Conservation (phyloP, 2,329 filamentous ascomycete species). For the Chaetoscypha palmicola region DNA sequence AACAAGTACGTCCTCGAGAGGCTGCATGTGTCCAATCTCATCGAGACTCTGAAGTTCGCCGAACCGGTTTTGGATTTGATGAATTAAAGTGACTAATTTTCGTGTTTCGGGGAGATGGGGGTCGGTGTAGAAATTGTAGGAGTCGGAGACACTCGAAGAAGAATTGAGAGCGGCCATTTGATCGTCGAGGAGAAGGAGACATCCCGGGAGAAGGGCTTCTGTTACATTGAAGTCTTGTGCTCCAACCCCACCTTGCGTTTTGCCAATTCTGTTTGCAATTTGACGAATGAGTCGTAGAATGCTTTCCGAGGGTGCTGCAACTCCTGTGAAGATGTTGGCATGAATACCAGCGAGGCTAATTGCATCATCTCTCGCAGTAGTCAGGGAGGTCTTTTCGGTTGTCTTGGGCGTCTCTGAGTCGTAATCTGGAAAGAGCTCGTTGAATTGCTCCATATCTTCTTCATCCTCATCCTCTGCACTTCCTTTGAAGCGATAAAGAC, state of each 20-base stretch:
- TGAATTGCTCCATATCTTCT: conserved; percentile 65
- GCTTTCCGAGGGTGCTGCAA: conserved; percentile 17
- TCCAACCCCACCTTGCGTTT: conserved; percentile 9
- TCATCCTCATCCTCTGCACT: conserved; percentile 70
- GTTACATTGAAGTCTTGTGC: conserved; percentile 34
- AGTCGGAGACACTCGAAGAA: conserved; percentile 32
- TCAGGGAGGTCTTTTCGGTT: conserved; percentile 12
- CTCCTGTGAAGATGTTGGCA: conserved; percentile 33
- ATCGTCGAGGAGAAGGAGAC: conserved; percentile 59
- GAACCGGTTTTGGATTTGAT: conserved; percentile 66
- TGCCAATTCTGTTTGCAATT: conserved; percentile 24
- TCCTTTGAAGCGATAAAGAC: conserved; percentile 78
- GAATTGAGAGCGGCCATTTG: conserved; percentile 44
- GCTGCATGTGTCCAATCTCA: conserved; percentile 67
- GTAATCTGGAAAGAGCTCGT: conserved; percentile 74
- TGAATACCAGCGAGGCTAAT: conserved; percentile 57
- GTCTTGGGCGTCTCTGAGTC: conserved; percentile 38
- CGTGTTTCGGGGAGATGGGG: conserved; percentile 69
- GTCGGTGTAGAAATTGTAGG: conserved; percentile 87
- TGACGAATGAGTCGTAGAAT: conserved; percentile 25
- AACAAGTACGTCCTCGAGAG: conserved; percentile 66
- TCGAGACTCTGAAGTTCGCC: conserved; percentile 59
- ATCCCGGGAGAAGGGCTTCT: conserved; percentile 55
- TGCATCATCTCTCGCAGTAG: conserved; percentile 31
- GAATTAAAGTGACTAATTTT: conserved; percentile 62